Evolutionary conservation across 805 yeast genomes (phyloP).

Genomic region (Metschnikowia dekortorum): DNA sequence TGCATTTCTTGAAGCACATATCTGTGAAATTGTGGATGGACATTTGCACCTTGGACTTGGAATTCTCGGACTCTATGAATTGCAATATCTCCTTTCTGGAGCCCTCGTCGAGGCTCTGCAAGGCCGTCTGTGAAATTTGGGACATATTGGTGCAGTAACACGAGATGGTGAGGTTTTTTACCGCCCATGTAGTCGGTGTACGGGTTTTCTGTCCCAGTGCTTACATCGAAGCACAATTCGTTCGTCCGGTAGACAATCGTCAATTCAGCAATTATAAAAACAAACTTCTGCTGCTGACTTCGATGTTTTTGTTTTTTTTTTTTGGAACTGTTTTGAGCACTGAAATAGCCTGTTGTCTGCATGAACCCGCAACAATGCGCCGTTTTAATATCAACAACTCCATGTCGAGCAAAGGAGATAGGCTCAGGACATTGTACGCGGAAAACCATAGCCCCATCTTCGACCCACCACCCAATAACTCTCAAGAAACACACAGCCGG

Average conservation of each 20-base stretch:
- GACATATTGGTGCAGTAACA: constrained; percentile 23
- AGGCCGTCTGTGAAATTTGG: constrained; percentile 30
- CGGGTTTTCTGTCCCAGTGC: constrained; percentile 4
- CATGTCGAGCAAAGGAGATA: constrained; percentile 2
- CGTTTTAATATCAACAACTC: not conserved
- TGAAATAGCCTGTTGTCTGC: not conserved
- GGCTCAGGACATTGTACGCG: not conserved
- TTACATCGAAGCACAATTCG: not conserved
- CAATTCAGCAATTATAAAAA: not conserved
- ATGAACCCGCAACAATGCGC: not conserved
- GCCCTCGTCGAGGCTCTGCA: constrained; percentile 51
- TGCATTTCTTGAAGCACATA: constrained; percentile 85
- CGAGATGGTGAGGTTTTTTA: not conserved
- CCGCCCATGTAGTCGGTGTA: constrained; percentile 4
- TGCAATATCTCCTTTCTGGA: constrained; percentile 69
- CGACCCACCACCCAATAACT: not conserved
- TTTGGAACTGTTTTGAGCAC: not conserved
- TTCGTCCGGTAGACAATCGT: not conserved
- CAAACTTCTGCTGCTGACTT: not conserved
- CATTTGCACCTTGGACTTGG: constrained; percentile 82
- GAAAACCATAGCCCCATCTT: not conserved
- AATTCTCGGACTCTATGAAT: constrained; percentile 77
- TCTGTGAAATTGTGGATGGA: constrained; percentile 87
- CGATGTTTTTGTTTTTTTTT: not conserved
- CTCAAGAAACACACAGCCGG: constrained; percentile 13